Conservation (phyloP, 2,329 filamentous ascomycete species). For the Scedosporium minutisporum region DNA sequence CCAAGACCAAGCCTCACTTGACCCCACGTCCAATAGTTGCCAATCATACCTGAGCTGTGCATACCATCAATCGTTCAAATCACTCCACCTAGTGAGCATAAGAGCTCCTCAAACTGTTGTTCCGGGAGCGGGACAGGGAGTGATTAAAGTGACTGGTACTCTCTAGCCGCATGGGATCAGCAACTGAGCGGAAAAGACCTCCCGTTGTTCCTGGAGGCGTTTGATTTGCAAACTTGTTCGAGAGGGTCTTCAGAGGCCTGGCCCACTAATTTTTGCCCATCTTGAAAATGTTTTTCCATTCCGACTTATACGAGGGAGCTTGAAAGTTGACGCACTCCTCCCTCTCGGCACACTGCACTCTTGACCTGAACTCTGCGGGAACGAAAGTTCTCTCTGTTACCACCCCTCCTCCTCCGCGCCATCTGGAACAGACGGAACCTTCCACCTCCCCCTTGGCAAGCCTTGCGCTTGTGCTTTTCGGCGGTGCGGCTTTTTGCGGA, state of each 20-base stretch:
- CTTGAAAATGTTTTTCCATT: neutral
- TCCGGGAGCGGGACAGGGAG: neutral
- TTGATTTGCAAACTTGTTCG: neutral
- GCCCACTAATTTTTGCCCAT: neutral
- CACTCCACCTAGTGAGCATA: neutral
- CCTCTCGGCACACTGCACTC: too few relatives aligned
- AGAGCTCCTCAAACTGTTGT: neutral
- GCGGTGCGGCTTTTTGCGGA: too few relatives aligned
- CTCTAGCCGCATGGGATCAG: neutral
- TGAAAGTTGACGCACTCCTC: too few relatives aligned
- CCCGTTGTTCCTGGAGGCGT: conserved; percentile 1
- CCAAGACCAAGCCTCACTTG: neutral
- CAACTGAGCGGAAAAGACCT: neutral
- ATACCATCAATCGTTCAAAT: neutral
- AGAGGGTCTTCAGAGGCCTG: neutral
- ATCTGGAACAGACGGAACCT: too few relatives aligned
- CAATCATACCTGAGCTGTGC: neutral
- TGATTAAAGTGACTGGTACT: neutral
- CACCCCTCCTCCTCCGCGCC: too few relatives aligned
- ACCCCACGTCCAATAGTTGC: neutral
- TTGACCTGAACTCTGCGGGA: too few relatives aligned
- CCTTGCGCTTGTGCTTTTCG: too few relatives aligned
- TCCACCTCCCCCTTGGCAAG: too few relatives aligned
- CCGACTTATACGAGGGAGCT: neutral
- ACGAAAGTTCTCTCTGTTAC: too few relatives aligned